A percentile compares a stretch with the other conserved stretches of the same genome.
These are phyloP conservation scores for Neurospora sp. DNA, from an alignment of 495 filamentous ascomycete species.

Conservation along the genomic window DNA sequence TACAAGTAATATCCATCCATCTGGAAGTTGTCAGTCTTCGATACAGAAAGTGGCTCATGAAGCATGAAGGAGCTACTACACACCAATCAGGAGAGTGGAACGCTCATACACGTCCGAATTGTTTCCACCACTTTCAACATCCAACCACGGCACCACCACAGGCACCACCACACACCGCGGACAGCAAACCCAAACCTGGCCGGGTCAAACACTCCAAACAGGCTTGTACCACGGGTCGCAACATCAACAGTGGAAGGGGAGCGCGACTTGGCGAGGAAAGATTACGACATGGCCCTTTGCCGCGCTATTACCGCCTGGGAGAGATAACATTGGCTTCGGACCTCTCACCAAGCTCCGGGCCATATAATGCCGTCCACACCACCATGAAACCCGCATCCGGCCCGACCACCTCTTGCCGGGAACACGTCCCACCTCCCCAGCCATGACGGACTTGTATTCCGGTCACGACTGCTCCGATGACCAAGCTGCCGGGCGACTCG, in stretches of 20 bases:
- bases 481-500: not conserved
- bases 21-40: not conserved
- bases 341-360: not conserved
- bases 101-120: slow-evolving; percentile 21
- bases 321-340: not conserved
- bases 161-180: not conserved
- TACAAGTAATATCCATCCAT: not conserved
- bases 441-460: not conserved
- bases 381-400: not conserved
- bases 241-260: not conserved
- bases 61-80: slow-evolving; percentile 2
- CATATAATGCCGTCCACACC: not conserved
- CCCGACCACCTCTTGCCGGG: not conserved
- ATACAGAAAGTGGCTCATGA: not conserved
- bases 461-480: not conserved
- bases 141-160: not conserved
- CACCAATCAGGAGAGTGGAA: slow-evolving; percentile 22
- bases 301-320: not conserved
- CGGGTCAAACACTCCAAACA: not conserved
- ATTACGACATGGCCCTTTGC: not conserved
- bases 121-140: slow-evolving; percentile 3
- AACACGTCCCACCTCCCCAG: not conserved
- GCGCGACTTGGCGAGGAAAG: not conserved
- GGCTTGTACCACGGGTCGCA: not conserved
- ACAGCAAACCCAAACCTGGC: not conserved